Evolutionary conservation across 805 yeast genomes (phyloP), one percentile per base, ranked within the genome.

Genomic region (Yarrowia alimentaria): DNA sequence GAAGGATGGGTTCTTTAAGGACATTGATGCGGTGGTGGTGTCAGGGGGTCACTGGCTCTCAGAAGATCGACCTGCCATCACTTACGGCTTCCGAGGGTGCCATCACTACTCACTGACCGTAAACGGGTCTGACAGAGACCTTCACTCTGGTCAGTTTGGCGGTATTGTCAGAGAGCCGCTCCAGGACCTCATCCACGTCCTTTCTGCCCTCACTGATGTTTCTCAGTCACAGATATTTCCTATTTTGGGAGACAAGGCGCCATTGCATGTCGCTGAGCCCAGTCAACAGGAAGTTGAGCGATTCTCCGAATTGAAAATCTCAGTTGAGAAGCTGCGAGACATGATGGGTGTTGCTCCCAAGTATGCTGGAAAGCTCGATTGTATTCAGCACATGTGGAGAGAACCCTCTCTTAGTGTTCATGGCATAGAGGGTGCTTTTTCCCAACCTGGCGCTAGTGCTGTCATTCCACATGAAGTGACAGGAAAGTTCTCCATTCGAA

Each of bases 31-130:
- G 1, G 21, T 17, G 2, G n/a, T 37, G 2, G 43, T 37, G 3
- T 24, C 14, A 7, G 18, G 25, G 16, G 43, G 43, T 5, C 30
- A 37, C n/a, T 37, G 43, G 43, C 24, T 24, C 12, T 17, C 30
- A 7, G 16, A 24, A 7, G 2, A 7, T 5, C 20, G 17, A 3
- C 43, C 43, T 1, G 13, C 3, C 9, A 37, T 37, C 6, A 4
- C 25, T 11, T 25, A 37, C 12, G 43, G 43, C 1, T 30, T 24
- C 14, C 3, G 43, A 37, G 43, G 43, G 8, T 17, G 16, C 3
- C 43, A 37, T 12, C 24, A 37, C 17, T 37, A 24, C 30, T 24
- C 17, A 3, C 16, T 37, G 16, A 37, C 16, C 22, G 9, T 37
- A 16, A 17, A 37, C 16, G 30, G 30, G 3, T 12, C 17, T 1